phyloP scores from a whole-genome alignment of 352 stramenopile species.

The Phytophthora constricta region DNA sequence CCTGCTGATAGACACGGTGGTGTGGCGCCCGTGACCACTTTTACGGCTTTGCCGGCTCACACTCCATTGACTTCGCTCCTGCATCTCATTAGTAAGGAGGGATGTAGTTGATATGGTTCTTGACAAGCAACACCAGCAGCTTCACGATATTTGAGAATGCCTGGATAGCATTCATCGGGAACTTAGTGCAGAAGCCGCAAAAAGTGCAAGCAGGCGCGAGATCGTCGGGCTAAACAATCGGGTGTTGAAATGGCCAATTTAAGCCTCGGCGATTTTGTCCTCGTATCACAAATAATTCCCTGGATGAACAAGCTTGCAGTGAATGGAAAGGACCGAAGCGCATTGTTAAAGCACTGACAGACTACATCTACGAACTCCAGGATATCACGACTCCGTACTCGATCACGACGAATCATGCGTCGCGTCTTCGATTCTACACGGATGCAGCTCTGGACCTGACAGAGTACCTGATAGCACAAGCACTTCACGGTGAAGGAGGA shows the following conservation, averaged over 20 bases:
- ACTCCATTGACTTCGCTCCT: background rate
- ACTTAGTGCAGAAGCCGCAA: slow-evolving; percentile 3
- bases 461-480: background rate
- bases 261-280: slow-evolving; percentile 9
- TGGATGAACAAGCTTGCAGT: slow-evolving; percentile 11
- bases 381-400: no score
- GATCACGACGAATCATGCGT: no score
- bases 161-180: slow-evolving; percentile 19
- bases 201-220: background rate
- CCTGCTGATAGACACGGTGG: background rate
- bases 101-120: background rate
- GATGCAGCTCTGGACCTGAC: background rate
- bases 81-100: background rate
- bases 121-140: background rate
- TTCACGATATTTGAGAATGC: background rate
- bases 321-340: slow-evolving; percentile 10
- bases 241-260: slow-evolving; percentile 11
- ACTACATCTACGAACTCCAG: no score
- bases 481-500: background rate
- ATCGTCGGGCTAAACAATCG: background rate
- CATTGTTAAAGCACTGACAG: no score
- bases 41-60: slow-evolving; percentile 4
- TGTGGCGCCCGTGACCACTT: slow-evolving; percentile 4
- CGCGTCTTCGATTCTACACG: background rate
- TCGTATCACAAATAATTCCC: slow-evolving; percentile 1